These are phyloP conservation scores for Theobroma grandiflorum DNA, from an alignment of 441 rosid species.

Conservation along the genomic window DNA sequence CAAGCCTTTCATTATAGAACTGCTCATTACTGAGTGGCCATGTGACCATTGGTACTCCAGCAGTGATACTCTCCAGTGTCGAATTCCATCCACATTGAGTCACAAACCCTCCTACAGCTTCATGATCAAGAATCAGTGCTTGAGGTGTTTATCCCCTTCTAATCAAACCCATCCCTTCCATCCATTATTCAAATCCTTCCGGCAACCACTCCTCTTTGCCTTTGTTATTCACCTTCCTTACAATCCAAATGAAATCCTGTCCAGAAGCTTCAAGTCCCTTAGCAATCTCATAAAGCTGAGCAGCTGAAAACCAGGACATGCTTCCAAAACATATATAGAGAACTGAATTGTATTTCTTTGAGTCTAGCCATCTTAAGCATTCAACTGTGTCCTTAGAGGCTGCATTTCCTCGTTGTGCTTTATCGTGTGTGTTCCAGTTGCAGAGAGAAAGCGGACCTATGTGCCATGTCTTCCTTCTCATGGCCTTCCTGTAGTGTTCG, in stretches of 20 bases:
- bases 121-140: constrained; percentile 40
- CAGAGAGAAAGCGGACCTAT: constrained; percentile 22
- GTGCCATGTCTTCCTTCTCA: constrained; percentile 46
- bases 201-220: constrained; percentile 45
- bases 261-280: constrained; percentile 33
- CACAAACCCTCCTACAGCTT: constrained; percentile 41
- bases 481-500: constrained; percentile 43
- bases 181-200: not conserved
- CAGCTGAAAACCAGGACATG: constrained; percentile 21
- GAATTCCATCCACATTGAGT: constrained; percentile 58
- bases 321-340: constrained; percentile 67
- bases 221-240: constrained; percentile 13
- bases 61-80: constrained; percentile 13
- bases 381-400: constrained; percentile 38
- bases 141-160: constrained; percentile 51
- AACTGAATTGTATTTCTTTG: constrained; percentile 59
- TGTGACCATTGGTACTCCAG: constrained; percentile 36
- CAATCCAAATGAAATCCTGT: constrained; percentile 47
- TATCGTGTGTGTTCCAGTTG: constrained; percentile 33
- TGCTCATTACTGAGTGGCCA: constrained; percentile 40
- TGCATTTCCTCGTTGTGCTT: constrained; percentile 47
- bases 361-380: constrained; percentile 61
- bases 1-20: constrained; percentile 39
- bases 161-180: constrained; percentile 37
- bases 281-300: constrained; percentile 30